Evolutionary conservation across 2,329 filamentous ascomycete species (phyloP).

Genomic region (Aspergillus japonicus): DNA sequence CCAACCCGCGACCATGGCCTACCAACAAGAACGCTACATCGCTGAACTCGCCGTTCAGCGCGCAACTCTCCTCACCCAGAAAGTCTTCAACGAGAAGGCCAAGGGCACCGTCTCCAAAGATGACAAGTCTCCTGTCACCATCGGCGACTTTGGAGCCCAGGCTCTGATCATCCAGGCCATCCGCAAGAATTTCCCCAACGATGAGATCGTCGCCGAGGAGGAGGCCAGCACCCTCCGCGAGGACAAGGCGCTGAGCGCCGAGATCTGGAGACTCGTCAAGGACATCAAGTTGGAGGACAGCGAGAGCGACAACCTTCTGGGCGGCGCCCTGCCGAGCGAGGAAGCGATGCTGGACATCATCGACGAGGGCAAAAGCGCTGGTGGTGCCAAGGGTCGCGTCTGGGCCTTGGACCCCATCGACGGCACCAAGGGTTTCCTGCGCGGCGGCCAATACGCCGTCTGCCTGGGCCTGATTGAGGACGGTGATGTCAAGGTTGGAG

Average conservation of each 20-base stretch:
- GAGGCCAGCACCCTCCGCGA: slow-evolving; percentile 77
- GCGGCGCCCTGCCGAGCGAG: slow-evolving; percentile 64
- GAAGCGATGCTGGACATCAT: slow-evolving; percentile 61
- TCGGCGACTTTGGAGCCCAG: slow-evolving; percentile 97
- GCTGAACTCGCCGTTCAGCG: slow-evolving; percentile 88
- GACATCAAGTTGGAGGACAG: slow-evolving; percentile 67
- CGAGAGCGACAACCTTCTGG: slow-evolving; percentile 65
- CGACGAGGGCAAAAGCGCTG: slow-evolving; percentile 51
- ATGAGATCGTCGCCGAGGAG: slow-evolving; percentile 93
- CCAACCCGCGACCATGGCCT: slow-evolving; percentile 48
- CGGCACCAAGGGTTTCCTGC: slow-evolving; percentile 93
- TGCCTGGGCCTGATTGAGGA: slow-evolving; percentile 90
- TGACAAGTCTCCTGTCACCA: slow-evolving; percentile 94
- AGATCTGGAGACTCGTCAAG: slow-evolving; percentile 82
- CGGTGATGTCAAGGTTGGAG: slow-evolving; percentile 89
- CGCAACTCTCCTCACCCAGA: slow-evolving; percentile 71
- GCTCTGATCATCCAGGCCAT: slow-evolving; percentile 92
- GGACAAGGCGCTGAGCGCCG: slow-evolving; percentile 66
- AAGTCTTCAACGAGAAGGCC: slow-evolving; percentile 80
- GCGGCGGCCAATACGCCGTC: slow-evolving; percentile 95
- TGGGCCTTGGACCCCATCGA: slow-evolving; percentile 98
- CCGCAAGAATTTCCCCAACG: slow-evolving; percentile 81
- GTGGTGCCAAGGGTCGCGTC: slow-evolving; percentile 58
- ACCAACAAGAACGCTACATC: slow-evolving; percentile 75
- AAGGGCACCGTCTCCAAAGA: slow-evolving; percentile 94